Evolutionary conservation across 768 basidiomycete species (phyloP).

Genomic region (Rhizopogon vulgaris): DNA sequence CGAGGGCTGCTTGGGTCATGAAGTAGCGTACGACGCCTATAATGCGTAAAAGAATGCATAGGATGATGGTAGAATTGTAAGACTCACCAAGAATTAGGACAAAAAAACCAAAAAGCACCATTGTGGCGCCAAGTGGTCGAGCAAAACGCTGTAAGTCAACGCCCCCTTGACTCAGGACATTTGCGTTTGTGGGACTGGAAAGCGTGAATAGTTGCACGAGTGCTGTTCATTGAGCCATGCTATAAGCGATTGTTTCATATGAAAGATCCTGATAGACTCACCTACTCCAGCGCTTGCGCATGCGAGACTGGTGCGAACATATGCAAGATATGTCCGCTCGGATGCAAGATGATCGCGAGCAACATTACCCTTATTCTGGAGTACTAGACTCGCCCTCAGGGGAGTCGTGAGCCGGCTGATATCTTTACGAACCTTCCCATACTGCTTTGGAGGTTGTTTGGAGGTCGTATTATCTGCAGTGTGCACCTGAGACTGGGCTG

Average conservation of each 20-base stretch:
- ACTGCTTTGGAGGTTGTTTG: neutral
- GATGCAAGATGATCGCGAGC: conserved; percentile 61
- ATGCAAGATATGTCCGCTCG: conserved; percentile 59
- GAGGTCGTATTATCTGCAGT: neutral
- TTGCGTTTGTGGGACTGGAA: conserved; percentile 14
- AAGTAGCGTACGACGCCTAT: conserved; percentile 51
- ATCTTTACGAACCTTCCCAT: neutral
- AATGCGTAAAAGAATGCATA: neutral
- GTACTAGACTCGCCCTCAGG: conserved; percentile 23
- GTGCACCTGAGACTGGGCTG: neutral
- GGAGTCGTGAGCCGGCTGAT: conserved; percentile 4
- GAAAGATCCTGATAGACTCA: conserved; percentile 18
- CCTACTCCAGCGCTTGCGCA: conserved; percentile 56
- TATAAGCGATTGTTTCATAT: neutral
- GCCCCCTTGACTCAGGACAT: neutral
- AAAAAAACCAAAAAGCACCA: conserved; percentile 39
- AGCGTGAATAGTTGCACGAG: conserved; percentile 51
- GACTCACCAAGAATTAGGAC: conserved; percentile 46
- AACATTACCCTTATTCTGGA: conserved; percentile 57
- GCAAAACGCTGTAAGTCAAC: conserved; percentile 27
- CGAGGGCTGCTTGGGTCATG: conserved; percentile 42
- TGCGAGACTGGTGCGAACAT: conserved; percentile 57
- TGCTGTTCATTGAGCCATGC: conserved; percentile 25
- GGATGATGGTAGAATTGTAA: neutral
- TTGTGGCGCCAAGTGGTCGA: conserved; percentile 46